Evolutionary conservation across 257 asterid species (phyloP), one percentile per base, ranked within the genome.

Genomic region (Thymus quinquecostatus): DNA sequence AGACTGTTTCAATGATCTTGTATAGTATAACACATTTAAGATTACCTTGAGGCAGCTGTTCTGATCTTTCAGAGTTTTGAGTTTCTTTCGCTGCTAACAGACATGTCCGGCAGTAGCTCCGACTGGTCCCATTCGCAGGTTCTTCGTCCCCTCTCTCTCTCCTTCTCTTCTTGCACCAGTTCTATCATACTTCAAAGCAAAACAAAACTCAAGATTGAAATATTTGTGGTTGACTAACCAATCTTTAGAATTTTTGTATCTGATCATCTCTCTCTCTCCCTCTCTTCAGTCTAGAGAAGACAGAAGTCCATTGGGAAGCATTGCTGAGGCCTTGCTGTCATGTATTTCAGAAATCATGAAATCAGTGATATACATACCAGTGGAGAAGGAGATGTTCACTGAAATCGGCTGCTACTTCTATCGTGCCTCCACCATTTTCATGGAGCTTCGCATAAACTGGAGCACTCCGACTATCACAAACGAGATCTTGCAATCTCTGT

Each of bases 391-490:
- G 69, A 71, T 62, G 32, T 86, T 88, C 79, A 62, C 76, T 4
- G 80, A 80, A 66, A 79, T 88, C 4, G 88, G 97, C 33, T 85
- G 93, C 82, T 88, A 81, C 74, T 80, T 90, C 14, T 88, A 90
- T 72, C 85, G 97, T 6, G 83, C 82, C 5, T 86, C 93, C 0
- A 71, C 79, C 4, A 74, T 86, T 12, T 75, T 90, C 70, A 79
- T 69, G 87, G 97, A 90, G 83, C 80, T 86, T 64, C 85, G 59
- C 33, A 65, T 72, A 47, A 82, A 73, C 74, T 61, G 76, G 78
- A 83, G 68, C 41, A 83, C 73, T 29, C 85, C 90, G 5, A 36
- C 87, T 30, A 72, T 78, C 49, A 84, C 81, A 8, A 50, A 74
- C 7, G 89, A 88, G 61, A 69, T 83, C 60, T 60, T 90, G 64